A percentile compares a stretch with the other conserved stretches of the same genome.
Evolutionary conservation across 129 eudicot species (phyloP).

Genomic region (Helianthus tuberosus): DNA sequence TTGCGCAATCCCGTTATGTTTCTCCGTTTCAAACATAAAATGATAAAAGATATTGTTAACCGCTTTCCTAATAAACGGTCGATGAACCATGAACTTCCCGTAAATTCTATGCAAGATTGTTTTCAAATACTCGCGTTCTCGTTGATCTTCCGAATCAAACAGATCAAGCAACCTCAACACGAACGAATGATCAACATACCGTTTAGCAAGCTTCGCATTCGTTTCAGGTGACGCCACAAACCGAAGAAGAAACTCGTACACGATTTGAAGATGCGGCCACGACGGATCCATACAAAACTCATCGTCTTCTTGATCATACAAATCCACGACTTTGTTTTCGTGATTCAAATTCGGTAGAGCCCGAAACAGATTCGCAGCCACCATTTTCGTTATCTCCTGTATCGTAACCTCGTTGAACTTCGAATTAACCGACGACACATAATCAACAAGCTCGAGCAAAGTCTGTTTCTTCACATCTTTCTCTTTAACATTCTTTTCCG

Average conservation of each 20-base stretch:
- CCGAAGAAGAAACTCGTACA: conserved; percentile 72
- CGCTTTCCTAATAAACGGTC: conserved; percentile 73
- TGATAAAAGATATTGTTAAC: conserved; percentile 53
- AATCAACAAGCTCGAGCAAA: conserved; percentile 69
- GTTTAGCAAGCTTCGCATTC: conserved; percentile 60
- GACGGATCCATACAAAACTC: conserved; percentile 66
- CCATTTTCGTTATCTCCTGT: conserved; percentile 70
- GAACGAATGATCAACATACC: conserved; percentile 57
- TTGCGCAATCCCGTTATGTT: conserved; percentile 56
- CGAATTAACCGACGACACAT: conserved; percentile 49
- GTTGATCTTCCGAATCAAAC: conserved; percentile 64
- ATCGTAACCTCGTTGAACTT: conserved; percentile 66
- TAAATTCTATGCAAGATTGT: conserved; percentile 63
- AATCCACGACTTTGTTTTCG: conserved; percentile 48
- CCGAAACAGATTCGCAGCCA: conserved; percentile 64
- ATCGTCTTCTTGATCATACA: conserved; percentile 75
- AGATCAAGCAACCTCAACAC: conserved; percentile 59
- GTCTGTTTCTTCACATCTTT: conserved; percentile 71
- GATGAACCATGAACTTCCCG: conserved; percentile 67
- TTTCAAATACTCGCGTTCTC: conserved; percentile 81
- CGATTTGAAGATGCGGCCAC: conserved; percentile 84
- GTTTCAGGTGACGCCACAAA: conserved; percentile 71
- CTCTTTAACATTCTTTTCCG: conserved; percentile 47
- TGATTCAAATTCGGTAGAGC: conserved; percentile 49
- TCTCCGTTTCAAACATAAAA: conserved; percentile 50